Conservation (phyloP, 805 yeast genomes). For the Wickerhamiella cacticola region DNA sequence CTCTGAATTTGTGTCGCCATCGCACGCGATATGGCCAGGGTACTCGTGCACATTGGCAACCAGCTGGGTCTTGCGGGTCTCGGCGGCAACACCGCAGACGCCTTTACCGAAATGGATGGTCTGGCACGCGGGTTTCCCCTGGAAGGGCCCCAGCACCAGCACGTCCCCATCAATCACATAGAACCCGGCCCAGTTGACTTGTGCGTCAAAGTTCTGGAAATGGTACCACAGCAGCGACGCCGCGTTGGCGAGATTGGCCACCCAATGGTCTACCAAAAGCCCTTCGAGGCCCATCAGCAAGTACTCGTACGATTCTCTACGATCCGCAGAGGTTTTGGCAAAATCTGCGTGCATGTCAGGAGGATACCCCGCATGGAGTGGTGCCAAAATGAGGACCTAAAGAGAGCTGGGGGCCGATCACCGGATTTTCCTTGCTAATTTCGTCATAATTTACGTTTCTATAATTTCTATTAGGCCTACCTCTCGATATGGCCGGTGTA, state of each 20-base stretch:
- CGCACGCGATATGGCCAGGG: conserved; percentile 96
- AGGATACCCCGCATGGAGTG: too few relatives aligned
- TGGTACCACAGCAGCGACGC: conserved; percentile 83
- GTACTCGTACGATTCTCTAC: conserved; percentile 43
- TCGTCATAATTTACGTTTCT: background rate
- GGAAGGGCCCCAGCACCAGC: conserved; percentile 80
- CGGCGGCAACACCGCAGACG: conserved; percentile 84
- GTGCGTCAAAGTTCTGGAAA: conserved; percentile 38
- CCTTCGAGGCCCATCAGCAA: conserved; percentile 54
- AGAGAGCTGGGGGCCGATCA: too few relatives aligned
- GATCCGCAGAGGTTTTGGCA: conserved; percentile 28
- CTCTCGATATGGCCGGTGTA: conserved; percentile 29
- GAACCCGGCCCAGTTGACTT: conserved; percentile 91
- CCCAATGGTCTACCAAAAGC: conserved; percentile 65
- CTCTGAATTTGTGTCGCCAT: conserved; percentile 86
- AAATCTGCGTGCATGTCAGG: conserved; percentile 55
- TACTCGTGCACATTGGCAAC: conserved; percentile 66
- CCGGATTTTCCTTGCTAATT: too few relatives aligned
- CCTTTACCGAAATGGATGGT: conserved; percentile 65
- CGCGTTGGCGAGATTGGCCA: conserved; percentile 76
- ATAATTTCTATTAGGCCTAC: background rate
- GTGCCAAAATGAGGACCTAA: too few relatives aligned
- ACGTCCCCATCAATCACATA: conserved; percentile 45
- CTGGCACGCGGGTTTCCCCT: conserved; percentile 96
- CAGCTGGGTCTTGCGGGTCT: conserved; percentile 45